Conservation (phyloP, 306 rosid species). For the Prunus davidiana region DNA sequence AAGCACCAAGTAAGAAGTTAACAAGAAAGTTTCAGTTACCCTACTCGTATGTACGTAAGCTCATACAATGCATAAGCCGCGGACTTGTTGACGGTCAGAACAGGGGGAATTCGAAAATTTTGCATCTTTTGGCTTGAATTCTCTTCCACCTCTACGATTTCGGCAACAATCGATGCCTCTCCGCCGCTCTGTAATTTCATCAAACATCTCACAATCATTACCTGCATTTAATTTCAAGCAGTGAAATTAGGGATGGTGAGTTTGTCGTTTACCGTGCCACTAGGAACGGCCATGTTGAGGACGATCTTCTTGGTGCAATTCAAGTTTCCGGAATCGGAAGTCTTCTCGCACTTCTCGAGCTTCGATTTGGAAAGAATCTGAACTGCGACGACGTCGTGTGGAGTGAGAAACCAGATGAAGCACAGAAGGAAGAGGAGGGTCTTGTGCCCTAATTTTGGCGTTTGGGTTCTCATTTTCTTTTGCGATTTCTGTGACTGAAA, state of each 20-base stretch:
- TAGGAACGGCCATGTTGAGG: conserved; percentile 79
- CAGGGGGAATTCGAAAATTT: conserved; percentile 66
- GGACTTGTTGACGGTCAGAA: conserved; percentile 68
- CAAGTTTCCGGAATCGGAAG: conserved; percentile 55
- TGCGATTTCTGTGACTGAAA: neutral
- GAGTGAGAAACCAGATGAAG: conserved; percentile 16
- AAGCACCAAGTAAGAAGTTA: neutral
- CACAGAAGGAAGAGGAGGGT: conserved; percentile 25
- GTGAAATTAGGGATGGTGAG: neutral
- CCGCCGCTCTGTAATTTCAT: conserved; percentile 60
- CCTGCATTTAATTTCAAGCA: neutral
- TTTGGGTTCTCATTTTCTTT: conserved; percentile 14
- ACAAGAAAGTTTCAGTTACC: neutral
- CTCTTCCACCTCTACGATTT: conserved; percentile 85
- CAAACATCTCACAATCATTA: neutral
- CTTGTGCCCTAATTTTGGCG: neutral
- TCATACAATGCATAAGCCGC: conserved; percentile 77
- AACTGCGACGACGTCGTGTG: conserved; percentile 31
- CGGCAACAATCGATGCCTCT: conserved; percentile 85
- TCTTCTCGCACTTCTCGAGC: conserved; percentile 84
- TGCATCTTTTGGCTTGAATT: conserved; percentile 80
- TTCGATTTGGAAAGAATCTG: conserved; percentile 90
- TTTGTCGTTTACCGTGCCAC: conserved; percentile 57
- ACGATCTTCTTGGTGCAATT: conserved; percentile 83
- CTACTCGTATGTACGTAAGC: conserved; percentile 69